phyloP scores from a whole-genome alignment of 75 land plant species.

The Sequoiadendron giganteum region DNA sequence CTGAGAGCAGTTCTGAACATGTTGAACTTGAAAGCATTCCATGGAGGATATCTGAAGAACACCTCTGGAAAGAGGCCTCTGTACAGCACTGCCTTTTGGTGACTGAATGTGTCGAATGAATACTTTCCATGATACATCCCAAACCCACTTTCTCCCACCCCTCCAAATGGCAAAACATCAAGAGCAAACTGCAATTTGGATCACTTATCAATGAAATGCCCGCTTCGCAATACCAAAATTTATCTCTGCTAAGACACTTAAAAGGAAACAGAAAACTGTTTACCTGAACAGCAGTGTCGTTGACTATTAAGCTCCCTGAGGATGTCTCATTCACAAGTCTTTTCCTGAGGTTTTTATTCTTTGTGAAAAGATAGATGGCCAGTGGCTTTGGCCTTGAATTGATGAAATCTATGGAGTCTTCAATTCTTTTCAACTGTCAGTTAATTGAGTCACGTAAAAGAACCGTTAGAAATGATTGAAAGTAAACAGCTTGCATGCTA shows the following conservation, averaged over 20 bases:
- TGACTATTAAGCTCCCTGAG: constrained; percentile 65
- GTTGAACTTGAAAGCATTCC: constrained; percentile 25
- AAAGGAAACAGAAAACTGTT: not conserved
- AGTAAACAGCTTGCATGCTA: no score
- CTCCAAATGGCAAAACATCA: constrained; percentile 79
- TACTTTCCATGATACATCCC: constrained; percentile 85
- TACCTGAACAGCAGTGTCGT: constrained; percentile 77
- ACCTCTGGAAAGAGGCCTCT: constrained; percentile 33
- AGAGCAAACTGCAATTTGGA: constrained; percentile 33
- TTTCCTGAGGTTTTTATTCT: constrained; percentile 44
- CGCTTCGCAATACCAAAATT: not conserved
- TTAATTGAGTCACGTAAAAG: not conserved
- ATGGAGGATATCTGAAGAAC: constrained; percentile 48
- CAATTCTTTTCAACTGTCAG: constrained; percentile 45
- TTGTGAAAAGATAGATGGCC: constrained; percentile 67
- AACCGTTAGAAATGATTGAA: not conserved
- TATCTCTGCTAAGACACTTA: no score
- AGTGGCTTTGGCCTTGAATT: constrained; percentile 68
- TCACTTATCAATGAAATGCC: not conserved
- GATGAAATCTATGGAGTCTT: constrained; percentile 50
- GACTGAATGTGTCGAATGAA: constrained; percentile 86
- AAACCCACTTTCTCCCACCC: constrained; percentile 89
- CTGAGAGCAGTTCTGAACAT: constrained; percentile 16
- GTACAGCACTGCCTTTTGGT: constrained; percentile 60
- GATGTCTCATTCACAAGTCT: constrained; percentile 46